These are phyloP conservation scores for Chlorella sp. DNA, from an alignment of 139 green algal species.

Conservation along the genomic window DNA sequence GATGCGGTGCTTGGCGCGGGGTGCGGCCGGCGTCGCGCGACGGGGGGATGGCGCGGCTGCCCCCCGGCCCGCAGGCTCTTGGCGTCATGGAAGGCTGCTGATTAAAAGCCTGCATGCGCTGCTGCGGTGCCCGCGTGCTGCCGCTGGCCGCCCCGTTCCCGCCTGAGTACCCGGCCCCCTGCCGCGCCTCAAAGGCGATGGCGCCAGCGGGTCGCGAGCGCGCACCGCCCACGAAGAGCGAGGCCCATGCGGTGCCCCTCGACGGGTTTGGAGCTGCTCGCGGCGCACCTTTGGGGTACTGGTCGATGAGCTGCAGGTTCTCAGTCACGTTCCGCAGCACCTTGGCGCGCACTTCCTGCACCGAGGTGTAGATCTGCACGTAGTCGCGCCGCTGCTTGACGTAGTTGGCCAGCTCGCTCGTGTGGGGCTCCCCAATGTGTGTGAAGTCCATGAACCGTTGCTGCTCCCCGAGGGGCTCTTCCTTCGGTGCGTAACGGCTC, in stretches of 20 bases:
- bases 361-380: conserved; percentile 33
- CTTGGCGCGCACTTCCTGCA: conserved; percentile 36
- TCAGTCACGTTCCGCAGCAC: conserved; percentile 41
- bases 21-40: too few relatives aligned
- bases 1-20: too few relatives aligned
- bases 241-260: too few relatives aligned
- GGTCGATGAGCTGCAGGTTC: conserved; percentile 36
- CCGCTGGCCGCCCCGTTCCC: too few relatives aligned
- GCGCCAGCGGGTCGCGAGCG: too few relatives aligned
- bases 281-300: conserved; percentile 24
- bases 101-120: background rate
- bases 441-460: background rate
- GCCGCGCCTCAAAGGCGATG: too few relatives aligned
- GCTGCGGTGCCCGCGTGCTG: background rate
- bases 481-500: background rate
- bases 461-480: too few relatives aligned
- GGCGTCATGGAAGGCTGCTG: too few relatives aligned
- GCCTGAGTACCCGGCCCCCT: too few relatives aligned
- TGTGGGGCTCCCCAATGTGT: conserved; percentile 39
- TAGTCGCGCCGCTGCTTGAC: conserved; percentile 42
- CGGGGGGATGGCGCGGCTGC: too few relatives aligned
- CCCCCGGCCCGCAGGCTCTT: too few relatives aligned
- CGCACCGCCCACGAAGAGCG: too few relatives aligned
- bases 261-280: conserved; percentile 6
- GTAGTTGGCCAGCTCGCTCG: conserved; percentile 47